Percentiles rank a stretch among this genome's conserved stretches.
phyloP scores from a whole-genome alignment of 805 yeast species.

The Scheffersomyces lignosus region DNA sequence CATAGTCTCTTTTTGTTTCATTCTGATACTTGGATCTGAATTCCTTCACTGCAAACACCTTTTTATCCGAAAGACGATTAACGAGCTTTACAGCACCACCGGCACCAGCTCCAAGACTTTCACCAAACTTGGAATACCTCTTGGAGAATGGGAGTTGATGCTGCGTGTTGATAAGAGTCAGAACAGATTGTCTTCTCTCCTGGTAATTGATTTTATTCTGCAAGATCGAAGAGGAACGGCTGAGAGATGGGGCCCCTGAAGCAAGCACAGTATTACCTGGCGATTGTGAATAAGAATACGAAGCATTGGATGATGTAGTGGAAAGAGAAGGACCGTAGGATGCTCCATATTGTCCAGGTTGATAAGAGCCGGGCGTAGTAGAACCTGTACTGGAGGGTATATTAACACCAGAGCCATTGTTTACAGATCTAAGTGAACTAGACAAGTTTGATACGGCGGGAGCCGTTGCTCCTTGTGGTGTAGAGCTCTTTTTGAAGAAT shows the following conservation, averaged over 20 bases:
- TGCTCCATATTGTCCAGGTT: no score
- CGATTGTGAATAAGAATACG: conserved; percentile 36
- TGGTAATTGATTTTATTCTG: conserved; percentile 30
- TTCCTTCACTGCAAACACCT: conserved; percentile 89
- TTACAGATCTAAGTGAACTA: conserved; percentile 20
- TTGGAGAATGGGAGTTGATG: conserved; percentile 61
- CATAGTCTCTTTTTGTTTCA: conserved; percentile 82
- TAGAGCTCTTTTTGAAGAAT: conserved; percentile 56
- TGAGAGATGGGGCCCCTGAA: conserved; percentile 22
- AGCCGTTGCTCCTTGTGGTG: conserved; percentile 15
- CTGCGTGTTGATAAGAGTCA: conserved; percentile 20
- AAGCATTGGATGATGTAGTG: conserved; percentile 31
- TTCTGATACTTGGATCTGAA: conserved; percentile 73
- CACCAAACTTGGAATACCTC: conserved; percentile 79
- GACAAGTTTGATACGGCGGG: conserved; percentile 22
- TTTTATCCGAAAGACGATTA: conserved; percentile 61
- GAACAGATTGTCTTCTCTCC: conserved; percentile 40
- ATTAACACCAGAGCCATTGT: conserved; percentile 7
- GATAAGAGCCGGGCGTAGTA: conserved; percentile 9
- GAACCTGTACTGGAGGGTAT: conserved; percentile 7
- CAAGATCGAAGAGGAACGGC: conserved; percentile 30
- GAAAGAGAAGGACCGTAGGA: conserved; percentile 23
- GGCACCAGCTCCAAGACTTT: conserved; percentile 90
- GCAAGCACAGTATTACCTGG: conserved; percentile 22
- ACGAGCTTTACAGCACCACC: conserved; percentile 87